These are phyloP conservation scores for Saussurea involucrata DNA, from an alignment of 129 eudicot species.

Conservation along the genomic window DNA sequence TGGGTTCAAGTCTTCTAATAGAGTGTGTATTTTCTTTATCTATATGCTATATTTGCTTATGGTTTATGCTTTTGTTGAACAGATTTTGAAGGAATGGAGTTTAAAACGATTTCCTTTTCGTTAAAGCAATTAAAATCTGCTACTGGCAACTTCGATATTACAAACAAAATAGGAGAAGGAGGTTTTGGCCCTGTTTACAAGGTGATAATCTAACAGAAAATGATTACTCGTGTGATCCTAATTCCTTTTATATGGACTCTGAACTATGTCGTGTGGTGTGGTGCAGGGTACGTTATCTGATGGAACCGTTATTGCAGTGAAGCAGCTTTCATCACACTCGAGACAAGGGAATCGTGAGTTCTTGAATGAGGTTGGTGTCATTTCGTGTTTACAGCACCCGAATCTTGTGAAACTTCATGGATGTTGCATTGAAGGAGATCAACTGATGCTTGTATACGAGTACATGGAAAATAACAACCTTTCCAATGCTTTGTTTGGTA, in stretches of 20 bases:
- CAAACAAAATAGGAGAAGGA: constrained; percentile 72
- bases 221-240: background rate
- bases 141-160: constrained; percentile 51
- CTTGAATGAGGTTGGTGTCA: constrained; percentile 70
- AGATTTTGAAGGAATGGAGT: constrained; percentile 63
- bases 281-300: constrained; percentile 64
- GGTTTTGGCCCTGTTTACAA: constrained; percentile 80
- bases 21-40: background rate
- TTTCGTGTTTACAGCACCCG: constrained; percentile 73
- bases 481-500: constrained; percentile 65
- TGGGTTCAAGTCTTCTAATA: background rate
- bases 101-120: constrained; percentile 59
- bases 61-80: constrained; percentile 15
- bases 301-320: constrained; percentile 64
- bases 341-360: constrained; percentile 81
- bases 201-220: constrained; percentile 23
- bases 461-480: constrained; percentile 81
- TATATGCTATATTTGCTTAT: background rate
- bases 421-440: constrained; percentile 70
- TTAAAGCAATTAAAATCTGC: constrained; percentile 62
- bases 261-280: constrained; percentile 1
- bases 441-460: constrained; percentile 66
- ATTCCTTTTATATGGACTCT: background rate
- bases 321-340: constrained; percentile 64
- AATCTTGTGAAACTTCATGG: constrained; percentile 86